Base-by-base conservation (phyloP, 2,329 filamentous ascomycete genomes). In the Didymella segeticola region DNA sequence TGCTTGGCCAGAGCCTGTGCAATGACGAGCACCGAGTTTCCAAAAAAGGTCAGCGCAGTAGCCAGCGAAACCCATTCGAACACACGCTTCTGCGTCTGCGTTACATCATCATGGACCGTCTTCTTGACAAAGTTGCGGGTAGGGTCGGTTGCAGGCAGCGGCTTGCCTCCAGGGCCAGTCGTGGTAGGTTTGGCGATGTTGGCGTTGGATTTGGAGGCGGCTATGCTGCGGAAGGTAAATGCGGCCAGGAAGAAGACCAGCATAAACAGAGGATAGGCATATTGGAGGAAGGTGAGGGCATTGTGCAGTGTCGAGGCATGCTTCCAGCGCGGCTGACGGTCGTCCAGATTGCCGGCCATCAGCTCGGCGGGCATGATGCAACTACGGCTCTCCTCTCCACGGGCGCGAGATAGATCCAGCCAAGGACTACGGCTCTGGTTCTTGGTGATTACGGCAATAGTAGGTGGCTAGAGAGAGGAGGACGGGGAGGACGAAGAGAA, bases 141-240 rank as follows among this genome's bases (percentile, higher is more conserved):
- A 60, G 74, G 76, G 65, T 77, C 79, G 68, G 75, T 85, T 70
- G 86, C 89, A 55, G 91, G 92, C 47, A 97, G 80, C 27, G 91
- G 91, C 73, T 96, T 93, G 62, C 93, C 93, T 50, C 91, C 93
- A 1, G 93, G 92, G n/a, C 93, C 93, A 47, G 82, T 86, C 61
- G 84, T 82, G 55, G 77, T 72, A 34, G 76, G 70, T 64, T 79
- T 72, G 38, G 77, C 73, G 58, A 75, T 74, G 58, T 79, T 77
- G 62, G 77, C 78, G 68, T 73, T 75, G 53, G 64, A 63, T 60
- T 73, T 80, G 62, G 75, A 75, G 31, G 83, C 79, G 56, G 81
- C 68, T 58, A 89, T 81, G 64, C 86, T 87, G 70, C 83, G 83
- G 61, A 78, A 69, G 50, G 87, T 80, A 68, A 89, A 89, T 58